A percentile compares a stretch with the other conserved stretches of the same genome.
phyloP scores from a whole-genome alignment of 352 stramenopile species.

The Blastocystis sp. region DNA sequence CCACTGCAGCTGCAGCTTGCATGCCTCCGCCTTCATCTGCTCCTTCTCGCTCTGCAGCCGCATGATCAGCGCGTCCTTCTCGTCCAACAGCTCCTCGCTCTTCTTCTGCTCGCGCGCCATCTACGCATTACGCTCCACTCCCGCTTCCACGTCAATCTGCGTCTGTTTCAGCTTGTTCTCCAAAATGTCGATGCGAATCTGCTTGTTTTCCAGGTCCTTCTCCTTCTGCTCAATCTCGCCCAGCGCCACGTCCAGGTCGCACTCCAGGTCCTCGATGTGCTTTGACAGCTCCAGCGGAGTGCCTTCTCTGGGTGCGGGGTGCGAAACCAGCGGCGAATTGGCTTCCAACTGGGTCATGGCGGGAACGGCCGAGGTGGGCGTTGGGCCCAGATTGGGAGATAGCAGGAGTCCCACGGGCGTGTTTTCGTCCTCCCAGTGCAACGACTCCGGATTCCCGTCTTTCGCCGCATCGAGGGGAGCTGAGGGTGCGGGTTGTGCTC shows the following conservation, averaged over 20 bases:
- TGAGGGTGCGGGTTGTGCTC: too few relatives aligned
- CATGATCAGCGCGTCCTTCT: slow-evolving; percentile 55
- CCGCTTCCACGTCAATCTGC: slow-evolving; percentile 32
- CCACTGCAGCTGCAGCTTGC: slow-evolving; percentile 21
- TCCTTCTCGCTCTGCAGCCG: slow-evolving; percentile 25
- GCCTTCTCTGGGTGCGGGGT: not conserved
- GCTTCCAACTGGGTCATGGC: slow-evolving; percentile 17
- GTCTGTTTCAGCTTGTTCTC: slow-evolving; percentile 54
- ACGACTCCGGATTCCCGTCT: too few relatives aligned
- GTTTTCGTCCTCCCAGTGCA: too few relatives aligned
- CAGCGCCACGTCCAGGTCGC: not conserved
- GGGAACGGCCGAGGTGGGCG: not conserved
- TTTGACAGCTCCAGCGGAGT: not conserved
- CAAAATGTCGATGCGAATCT: slow-evolving; percentile 32
- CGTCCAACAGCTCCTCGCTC: slow-evolving; percentile 25
- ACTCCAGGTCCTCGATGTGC: slow-evolving; percentile 41
- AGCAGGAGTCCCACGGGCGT: not conserved
- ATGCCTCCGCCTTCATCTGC: slow-evolving; percentile 42
- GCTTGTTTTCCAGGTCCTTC: slow-evolving; percentile 13
- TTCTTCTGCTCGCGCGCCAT: slow-evolving; percentile 3
- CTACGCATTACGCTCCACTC: not conserved
- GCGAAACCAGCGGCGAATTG: not conserved
- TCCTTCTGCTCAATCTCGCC: not conserved
- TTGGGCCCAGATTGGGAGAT: not conserved
- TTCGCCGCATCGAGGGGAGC: too few relatives aligned